Evolutionary conservation across 169 alveolate genomes (phyloP), one percentile per base, ranked within the genome.

Genomic region (Eimeria maxima): DNA sequence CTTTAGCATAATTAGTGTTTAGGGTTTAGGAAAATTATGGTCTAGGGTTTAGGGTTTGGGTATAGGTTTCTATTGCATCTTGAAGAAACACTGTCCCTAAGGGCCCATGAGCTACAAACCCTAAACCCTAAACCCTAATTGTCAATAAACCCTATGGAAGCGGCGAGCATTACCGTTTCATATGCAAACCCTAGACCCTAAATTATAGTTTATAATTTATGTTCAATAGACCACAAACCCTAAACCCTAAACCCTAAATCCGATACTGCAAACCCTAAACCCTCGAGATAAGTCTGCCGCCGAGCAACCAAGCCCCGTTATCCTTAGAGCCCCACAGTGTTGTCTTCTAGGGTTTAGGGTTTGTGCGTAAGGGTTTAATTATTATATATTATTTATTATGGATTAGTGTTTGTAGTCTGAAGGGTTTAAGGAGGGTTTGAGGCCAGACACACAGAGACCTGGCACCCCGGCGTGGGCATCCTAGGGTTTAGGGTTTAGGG

Each of bases 291-390:
- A 42, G 10, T 0, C 45, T 18, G 80, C 50, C 80, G 80, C 18
- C 50, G 50, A 27, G 18, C 13, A 18, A 22, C 42, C 13, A 42
- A 69, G 80, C 80, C 80, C 80, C 80, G 80, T n/a, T 42, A n/a
- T 42, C 45, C 45, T 33, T 27, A 33, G 16, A 33, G 80, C 80
- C 80, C 80, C 80, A 69, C 80, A 69, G 50, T 7, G 50, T n/a
- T 69, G 80, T 69, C 80, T 69, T 69, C 80, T 69, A 69, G 80
- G 80, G 80, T 69, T 69, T 69, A 69, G 80, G 80, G 80, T 69
- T 69, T 69, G 27, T 7, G 18, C 2, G 20, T 14, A 18, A 13
- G n/a, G 11, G n/a, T 60, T 60, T 60, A 60, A 14, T 60, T 60
- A 1, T 2, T 60, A 18, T 60, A 14, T 14, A 16, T 4, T 60